These are phyloP conservation scores for Trichothecium sympodiale DNA, from an alignment of 2,329 filamentous ascomycete genomes.

Conservation along the genomic window DNA sequence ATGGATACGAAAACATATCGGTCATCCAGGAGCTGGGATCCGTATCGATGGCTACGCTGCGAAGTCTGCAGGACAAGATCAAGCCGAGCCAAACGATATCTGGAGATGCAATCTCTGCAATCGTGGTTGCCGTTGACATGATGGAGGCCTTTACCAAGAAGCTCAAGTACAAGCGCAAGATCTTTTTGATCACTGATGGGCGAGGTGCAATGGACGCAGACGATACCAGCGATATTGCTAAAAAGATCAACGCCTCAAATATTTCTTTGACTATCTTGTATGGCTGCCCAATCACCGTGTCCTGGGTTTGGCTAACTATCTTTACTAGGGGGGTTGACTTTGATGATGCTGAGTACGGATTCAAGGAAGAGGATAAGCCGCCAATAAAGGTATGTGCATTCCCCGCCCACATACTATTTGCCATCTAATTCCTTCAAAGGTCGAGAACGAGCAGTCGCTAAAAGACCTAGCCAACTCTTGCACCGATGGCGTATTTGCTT, in stretches of 20 bases:
- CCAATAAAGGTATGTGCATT: slow-evolving; percentile 58
- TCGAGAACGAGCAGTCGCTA: slow-evolving; percentile 60
- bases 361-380: slow-evolving; percentile 83
- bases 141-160: slow-evolving; percentile 70
- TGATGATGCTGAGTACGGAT: slow-evolving; percentile 79
- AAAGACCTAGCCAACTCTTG: slow-evolving; percentile 56
- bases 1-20: slow-evolving; percentile 71
- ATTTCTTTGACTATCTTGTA: slow-evolving; percentile 75
- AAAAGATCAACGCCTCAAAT: slow-evolving; percentile 61
- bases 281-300: too few relatives aligned
- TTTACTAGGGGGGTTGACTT: slow-evolving; percentile 74
- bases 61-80: slow-evolving; percentile 50
- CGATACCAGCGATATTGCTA: slow-evolving; percentile 56
- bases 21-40: slow-evolving; percentile 59
- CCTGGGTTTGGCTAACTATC: background rate
- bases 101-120: slow-evolving; percentile 80
- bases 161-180: slow-evolving; percentile 68
- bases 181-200: slow-evolving; percentile 80
- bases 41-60: slow-evolving; percentile 57
- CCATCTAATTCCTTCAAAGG: slow-evolving; percentile 12
- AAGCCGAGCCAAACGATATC: slow-evolving; percentile 54
- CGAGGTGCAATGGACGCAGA: slow-evolving; percentile 61
- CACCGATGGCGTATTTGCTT: slow-evolving; percentile 62
- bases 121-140: slow-evolving; percentile 80
- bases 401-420: too few relatives aligned